A percentile compares a stretch with the other conserved stretches of the same genome.
Evolutionary conservation across 164 flowering plant species (phyloP).

Genomic region (Chimonanthus salicifolius): DNA sequence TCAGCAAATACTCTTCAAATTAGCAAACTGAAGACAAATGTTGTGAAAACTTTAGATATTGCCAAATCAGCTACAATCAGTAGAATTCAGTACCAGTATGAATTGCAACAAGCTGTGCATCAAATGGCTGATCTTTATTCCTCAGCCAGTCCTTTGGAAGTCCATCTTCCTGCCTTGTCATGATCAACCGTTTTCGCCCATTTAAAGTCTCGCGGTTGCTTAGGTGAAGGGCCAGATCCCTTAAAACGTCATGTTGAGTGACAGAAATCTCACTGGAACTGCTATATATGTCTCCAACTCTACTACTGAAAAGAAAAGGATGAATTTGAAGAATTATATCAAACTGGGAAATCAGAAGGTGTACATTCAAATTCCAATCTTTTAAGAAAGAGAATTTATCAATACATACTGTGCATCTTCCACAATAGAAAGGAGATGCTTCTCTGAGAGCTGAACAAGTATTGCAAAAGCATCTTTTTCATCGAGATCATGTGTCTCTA

Average conservation of each 20-base stretch:
- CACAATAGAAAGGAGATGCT: constrained; percentile 18
- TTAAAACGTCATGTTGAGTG: constrained; percentile 68
- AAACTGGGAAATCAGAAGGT: background rate
- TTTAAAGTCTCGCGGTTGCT: constrained; percentile 33
- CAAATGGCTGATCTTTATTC: constrained; percentile 44
- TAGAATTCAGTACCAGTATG: constrained; percentile 54
- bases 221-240: constrained; percentile 68
- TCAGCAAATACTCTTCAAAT: background rate
- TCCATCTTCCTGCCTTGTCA: constrained; percentile 52
- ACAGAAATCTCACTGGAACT: constrained; percentile 57
- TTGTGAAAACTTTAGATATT: too few species aligned
- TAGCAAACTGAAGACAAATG: background rate
- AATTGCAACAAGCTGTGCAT: constrained; percentile 63
- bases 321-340: background rate
- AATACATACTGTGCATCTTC: constrained; percentile 43
- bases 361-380: background rate
- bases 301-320: constrained; percentile 20
- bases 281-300: constrained; percentile 54
- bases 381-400: background rate
- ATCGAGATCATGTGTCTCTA: constrained; percentile 12
- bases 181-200: constrained; percentile 45
- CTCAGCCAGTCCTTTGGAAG: constrained; percentile 72
- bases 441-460: constrained; percentile 10
- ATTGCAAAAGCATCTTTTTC: constrained; percentile 13
- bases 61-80: too few species aligned